Conservation (phyloP, 2,329 filamentous ascomycete genomes). For the Aphanocladium album region DNA sequence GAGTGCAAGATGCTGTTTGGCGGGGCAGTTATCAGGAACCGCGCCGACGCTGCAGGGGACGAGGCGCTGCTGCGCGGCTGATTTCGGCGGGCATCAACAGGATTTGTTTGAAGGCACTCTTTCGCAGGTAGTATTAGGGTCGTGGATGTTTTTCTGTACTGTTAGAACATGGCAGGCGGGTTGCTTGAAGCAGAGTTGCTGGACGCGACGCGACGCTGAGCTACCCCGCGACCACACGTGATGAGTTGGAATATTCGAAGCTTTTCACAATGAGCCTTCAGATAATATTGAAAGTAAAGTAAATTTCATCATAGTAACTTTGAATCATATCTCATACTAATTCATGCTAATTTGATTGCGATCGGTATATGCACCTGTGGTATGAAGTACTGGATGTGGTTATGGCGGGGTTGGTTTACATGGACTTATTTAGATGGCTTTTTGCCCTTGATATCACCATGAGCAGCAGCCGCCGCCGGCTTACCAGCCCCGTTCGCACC, state of each 20-base stretch:
- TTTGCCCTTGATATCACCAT: conserved; percentile 19
- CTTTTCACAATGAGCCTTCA: neutral
- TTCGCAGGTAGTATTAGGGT: neutral
- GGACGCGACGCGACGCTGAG: conserved; percentile 1
- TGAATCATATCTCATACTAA: neutral
- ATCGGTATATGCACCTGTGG: neutral
- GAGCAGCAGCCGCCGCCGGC: conserved; percentile 18
- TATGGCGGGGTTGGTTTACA: neutral
- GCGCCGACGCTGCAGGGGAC: neutral
- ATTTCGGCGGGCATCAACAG: conserved; percentile 5
- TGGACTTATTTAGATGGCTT: neutral
- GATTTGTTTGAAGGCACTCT: too few relatives aligned
- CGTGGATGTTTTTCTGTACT: neutral
- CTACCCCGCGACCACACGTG: conserved; percentile 11
- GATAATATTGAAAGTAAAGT: neutral
- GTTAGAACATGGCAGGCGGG: neutral
- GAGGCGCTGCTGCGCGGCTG: conserved; percentile 1
- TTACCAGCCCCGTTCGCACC: conserved; percentile 12
- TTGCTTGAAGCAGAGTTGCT: neutral
- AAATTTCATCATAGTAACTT: neutral
- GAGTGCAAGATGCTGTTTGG: neutral
- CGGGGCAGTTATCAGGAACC: neutral
- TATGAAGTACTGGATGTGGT: neutral
- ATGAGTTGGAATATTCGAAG: neutral
- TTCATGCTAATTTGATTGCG: neutral